Conservation (phyloP, 139 green algal genomes). For the Picochlorum sp. region DNA sequence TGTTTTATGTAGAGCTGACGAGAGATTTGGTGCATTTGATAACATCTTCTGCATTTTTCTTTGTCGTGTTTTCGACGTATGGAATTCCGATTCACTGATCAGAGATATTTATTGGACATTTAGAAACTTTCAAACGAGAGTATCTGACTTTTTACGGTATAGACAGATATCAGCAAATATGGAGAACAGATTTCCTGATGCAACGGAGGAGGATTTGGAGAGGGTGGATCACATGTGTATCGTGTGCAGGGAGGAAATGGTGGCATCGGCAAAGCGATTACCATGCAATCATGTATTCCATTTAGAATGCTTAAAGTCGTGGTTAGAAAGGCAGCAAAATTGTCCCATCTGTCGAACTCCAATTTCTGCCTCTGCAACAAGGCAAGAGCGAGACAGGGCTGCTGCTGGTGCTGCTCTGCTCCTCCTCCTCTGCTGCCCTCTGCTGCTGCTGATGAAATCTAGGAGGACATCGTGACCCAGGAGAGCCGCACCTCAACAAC, state of each 20-base stretch:
- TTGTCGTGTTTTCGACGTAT: conserved; percentile 92
- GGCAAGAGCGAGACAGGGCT: background rate
- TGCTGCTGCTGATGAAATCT: background rate
- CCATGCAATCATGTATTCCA: conserved; percentile 92
- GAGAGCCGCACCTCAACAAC: no score
- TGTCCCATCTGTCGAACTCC: conserved; percentile 89
- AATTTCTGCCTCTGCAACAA: conserved; percentile 35
- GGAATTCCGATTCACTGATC: conserved; percentile 93
- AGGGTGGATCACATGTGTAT: conserved; percentile 88
- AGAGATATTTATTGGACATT: conserved; percentile 94
- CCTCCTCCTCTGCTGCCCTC: no score
- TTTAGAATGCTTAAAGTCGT: conserved; percentile 91
- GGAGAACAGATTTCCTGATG: conserved; percentile 81
- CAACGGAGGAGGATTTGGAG: conserved; percentile 74
- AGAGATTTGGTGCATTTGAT: conserved; percentile 94
- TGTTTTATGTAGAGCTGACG: conserved; percentile 97
- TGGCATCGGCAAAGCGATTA: conserved; percentile 79
- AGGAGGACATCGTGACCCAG: no score
- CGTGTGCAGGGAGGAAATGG: conserved; percentile 95
- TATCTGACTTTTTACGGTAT: conserved; percentile 93
- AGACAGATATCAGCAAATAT: conserved; percentile 77
- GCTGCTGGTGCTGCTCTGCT: background rate
- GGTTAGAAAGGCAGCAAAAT: conserved; percentile 95
- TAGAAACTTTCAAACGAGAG: conserved; percentile 82
- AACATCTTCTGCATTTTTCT: conserved; percentile 95